Evolutionary conservation across 2,329 filamentous ascomycete genomes (phyloP).

Genomic region (Aspergillus sp.): DNA sequence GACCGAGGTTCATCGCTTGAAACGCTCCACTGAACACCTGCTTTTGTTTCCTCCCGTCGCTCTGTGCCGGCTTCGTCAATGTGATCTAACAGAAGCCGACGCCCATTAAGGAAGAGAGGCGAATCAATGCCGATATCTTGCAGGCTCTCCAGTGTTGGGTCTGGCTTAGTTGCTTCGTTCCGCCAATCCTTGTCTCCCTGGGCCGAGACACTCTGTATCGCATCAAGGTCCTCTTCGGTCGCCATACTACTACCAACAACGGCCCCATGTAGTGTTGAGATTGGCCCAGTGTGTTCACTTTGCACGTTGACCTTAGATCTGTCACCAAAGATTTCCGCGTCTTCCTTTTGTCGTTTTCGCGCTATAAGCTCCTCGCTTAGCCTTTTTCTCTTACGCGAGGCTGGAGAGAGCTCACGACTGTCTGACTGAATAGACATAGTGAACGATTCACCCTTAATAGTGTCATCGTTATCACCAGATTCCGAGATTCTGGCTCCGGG

Average conservation of each 20-base stretch:
- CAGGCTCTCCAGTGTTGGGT: constrained; percentile 60
- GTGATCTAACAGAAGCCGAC: constrained; percentile 4
- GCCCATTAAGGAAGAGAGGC: constrained; percentile 13
- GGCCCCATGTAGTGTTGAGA: neutral
- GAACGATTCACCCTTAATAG: constrained; percentile 8
- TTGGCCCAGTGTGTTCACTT: constrained; percentile 40
- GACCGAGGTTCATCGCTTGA: constrained; percentile 59
- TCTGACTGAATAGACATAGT: constrained; percentile 26
- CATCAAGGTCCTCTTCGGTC: neutral
- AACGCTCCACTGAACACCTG: constrained; percentile 60
- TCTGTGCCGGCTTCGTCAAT: constrained; percentile 26
- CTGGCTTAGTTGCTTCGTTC: neutral
- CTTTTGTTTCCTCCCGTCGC: constrained; percentile 38
- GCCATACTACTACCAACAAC: neutral
- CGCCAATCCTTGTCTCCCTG: neutral
- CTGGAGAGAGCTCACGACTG: constrained; percentile 53
- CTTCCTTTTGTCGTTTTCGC: constrained; percentile 79
- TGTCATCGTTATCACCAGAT: constrained; percentile 15
- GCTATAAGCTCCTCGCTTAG: constrained; percentile 67
- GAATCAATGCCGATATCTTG: constrained; percentile 18
- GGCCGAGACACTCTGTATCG: neutral
- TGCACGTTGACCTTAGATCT: constrained; percentile 55
- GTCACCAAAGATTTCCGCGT: constrained; percentile 74
- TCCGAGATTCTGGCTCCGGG: neutral
- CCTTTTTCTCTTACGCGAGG: constrained; percentile 71